These are phyloP conservation scores for Fusarium nurragi DNA, from an alignment of 2,329 filamentous ascomycete species.

Conservation along the genomic window DNA sequence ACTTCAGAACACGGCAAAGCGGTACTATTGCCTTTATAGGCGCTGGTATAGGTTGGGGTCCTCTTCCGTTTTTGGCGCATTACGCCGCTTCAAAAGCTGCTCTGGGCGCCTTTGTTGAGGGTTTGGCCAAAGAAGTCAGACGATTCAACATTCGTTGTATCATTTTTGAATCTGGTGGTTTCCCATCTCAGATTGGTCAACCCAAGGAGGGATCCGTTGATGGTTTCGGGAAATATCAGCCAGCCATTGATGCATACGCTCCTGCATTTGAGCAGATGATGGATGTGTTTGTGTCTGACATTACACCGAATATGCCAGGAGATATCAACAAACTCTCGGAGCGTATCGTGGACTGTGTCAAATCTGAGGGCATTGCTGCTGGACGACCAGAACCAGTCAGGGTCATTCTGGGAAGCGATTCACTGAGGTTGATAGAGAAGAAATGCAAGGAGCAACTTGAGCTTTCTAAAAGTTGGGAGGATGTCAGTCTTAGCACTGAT, in stretches of 20 bases:
- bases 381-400: background rate
- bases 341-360: conserved; percentile 1
- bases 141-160: conserved; percentile 1
- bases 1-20: background rate
- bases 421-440: conserved; percentile 1
- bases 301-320: background rate
- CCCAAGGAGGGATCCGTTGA: background rate
- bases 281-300: background rate
- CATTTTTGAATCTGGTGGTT: conserved; percentile 3
- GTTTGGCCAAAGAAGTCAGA: background rate
- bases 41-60: background rate
- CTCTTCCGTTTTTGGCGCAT: conserved; percentile 4
- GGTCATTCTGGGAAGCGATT: conserved; percentile 4
- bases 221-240: background rate
- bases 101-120: background rate
- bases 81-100: conserved; percentile 15
- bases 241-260: background rate
- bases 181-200: conserved; percentile 5
- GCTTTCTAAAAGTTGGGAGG: background rate
- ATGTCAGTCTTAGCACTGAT: conserved; percentile 2
- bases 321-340: conserved; percentile 2
- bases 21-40: background rate
- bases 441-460: conserved; percentile 9
- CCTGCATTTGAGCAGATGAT: background rate
- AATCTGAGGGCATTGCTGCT: background rate